A percentile compares a stretch with the other conserved stretches of the same genome.
Conservation (phyloP, 768 basidiomycete species). For the Serendipita vermifera region DNA sequence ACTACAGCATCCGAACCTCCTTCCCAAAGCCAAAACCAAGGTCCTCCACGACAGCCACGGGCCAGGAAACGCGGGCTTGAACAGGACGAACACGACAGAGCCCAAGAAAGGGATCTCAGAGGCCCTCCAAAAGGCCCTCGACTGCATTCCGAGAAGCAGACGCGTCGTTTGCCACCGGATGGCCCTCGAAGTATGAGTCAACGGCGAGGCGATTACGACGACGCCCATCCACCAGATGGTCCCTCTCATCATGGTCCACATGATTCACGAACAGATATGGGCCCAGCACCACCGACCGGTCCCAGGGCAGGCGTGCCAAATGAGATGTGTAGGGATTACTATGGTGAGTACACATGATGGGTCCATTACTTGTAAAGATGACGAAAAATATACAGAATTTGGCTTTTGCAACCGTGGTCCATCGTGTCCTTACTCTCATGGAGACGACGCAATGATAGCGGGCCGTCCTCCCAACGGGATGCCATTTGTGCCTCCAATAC, state of each 20-base stretch:
- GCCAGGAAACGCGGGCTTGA: conserved; percentile 53
- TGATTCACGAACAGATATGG: conserved; percentile 8
- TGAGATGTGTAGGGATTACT: conserved; percentile 82
- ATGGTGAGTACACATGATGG: conserved; percentile 46
- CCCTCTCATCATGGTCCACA: neutral
- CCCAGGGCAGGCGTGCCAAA: conserved; percentile 60
- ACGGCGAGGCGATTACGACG: neutral
- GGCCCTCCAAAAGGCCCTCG: conserved; percentile 61
- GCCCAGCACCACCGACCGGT: conserved; percentile 38
- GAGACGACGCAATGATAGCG: conserved; percentile 53
- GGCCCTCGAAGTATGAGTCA: neutral
- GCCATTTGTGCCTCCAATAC: conserved; percentile 21
- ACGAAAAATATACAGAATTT: conserved; percentile 41
- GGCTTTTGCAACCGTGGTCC: conserved; percentile 85
- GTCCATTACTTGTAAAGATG: conserved; percentile 7
- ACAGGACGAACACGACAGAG: conserved; percentile 44
- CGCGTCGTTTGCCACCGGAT: conserved; percentile 37
- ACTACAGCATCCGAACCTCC: conserved; percentile 3
- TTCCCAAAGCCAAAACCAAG: conserved; percentile 6
- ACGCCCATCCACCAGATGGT: neutral
- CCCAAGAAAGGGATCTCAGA: conserved; percentile 19
- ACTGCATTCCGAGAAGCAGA: conserved; percentile 48
- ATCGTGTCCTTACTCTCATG: conserved; percentile 85
- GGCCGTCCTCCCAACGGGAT: conserved; percentile 44
- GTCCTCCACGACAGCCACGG: conserved; percentile 33